A percentile compares a stretch with the other conserved stretches of the same genome.
Conservation (phyloP, 345 rosid species). For the Melaleuca quinquenervia region DNA sequence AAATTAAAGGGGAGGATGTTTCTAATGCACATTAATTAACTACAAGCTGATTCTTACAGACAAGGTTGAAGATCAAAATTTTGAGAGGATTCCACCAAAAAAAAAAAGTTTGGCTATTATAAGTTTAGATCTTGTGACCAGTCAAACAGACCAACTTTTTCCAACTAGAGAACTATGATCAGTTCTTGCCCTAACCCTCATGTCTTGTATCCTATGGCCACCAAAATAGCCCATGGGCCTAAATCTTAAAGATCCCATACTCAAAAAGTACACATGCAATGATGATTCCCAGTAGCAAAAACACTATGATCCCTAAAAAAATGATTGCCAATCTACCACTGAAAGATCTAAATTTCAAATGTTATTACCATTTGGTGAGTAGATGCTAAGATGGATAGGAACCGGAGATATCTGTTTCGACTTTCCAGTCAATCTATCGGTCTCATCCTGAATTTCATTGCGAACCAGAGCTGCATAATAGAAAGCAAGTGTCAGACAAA, state of each 20-base stretch:
- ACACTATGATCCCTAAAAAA: neutral
- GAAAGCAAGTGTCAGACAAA: neutral
- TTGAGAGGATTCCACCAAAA: neutral
- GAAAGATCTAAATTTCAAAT: neutral
- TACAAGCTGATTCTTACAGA: neutral
- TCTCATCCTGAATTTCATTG: slow-evolving; percentile 60
- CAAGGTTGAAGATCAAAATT: neutral
- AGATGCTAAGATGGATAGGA: slow-evolving; percentile 58
- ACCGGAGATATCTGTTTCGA: slow-evolving; percentile 46
- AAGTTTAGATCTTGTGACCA: neutral
- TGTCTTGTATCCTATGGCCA: neutral
- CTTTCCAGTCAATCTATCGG: slow-evolving; percentile 51
- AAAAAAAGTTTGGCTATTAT: neutral
- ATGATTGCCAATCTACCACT: neutral
- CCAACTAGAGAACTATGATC: neutral
- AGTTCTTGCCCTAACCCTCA: neutral
- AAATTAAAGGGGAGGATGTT: neutral
- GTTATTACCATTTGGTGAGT: slow-evolving; percentile 39
- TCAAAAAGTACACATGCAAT: neutral
- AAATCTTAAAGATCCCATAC: neutral
- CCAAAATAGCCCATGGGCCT: neutral
- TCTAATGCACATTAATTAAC: neutral
- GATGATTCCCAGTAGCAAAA: neutral
- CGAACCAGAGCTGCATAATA: slow-evolving; percentile 38
- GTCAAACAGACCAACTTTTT: neutral